A percentile compares a stretch with the other conserved stretches of the same genome.
These are phyloP conservation scores for Plasmodium fragile DNA, from an alignment of 169 alveolate species.

Conservation along the genomic window DNA sequence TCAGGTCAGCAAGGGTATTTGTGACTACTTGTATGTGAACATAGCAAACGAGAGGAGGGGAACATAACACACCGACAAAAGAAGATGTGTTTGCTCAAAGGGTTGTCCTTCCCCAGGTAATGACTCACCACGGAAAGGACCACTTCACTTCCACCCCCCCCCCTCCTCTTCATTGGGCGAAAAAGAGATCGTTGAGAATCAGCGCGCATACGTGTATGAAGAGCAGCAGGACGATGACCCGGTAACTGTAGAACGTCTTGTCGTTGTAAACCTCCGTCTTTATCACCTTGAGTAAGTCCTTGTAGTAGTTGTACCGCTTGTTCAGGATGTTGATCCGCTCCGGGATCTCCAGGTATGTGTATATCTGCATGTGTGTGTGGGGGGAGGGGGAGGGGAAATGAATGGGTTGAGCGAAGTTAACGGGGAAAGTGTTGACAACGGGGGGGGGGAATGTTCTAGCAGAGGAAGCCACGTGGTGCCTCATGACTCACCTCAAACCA, in stretches of 20 bases:
- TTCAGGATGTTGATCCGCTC: constrained; percentile 64
- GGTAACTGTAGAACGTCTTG: constrained; percentile 44
- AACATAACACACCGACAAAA: neutral
- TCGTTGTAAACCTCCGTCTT: constrained; percentile 65
- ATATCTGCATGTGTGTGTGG: constrained; percentile 13
- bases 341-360: constrained; percentile 74
- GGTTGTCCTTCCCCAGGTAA: too few relatives aligned
- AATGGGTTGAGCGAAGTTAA: neutral
- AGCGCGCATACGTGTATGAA: constrained; percentile 70
- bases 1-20: neutral
- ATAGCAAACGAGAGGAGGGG: neutral
- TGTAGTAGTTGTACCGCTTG: constrained; percentile 66
- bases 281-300: constrained; percentile 67
- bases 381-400: neutral
- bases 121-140: too few relatives aligned
- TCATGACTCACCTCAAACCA: constrained; percentile 69
- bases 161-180: constrained; percentile 8
- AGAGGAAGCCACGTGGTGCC: neutral
- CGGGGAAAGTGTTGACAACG: too few relatives aligned
- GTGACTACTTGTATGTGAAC: neutral
- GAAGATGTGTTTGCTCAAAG: neutral
- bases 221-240: constrained; percentile 49
- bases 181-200: constrained; percentile 59
- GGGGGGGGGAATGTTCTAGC: neutral
- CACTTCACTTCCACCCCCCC: neutral